Evolutionary conservation across 169 alveolate genomes (phyloP), one percentile per base, ranked within the genome.

Genomic region (Eimeria falciformis): DNA sequence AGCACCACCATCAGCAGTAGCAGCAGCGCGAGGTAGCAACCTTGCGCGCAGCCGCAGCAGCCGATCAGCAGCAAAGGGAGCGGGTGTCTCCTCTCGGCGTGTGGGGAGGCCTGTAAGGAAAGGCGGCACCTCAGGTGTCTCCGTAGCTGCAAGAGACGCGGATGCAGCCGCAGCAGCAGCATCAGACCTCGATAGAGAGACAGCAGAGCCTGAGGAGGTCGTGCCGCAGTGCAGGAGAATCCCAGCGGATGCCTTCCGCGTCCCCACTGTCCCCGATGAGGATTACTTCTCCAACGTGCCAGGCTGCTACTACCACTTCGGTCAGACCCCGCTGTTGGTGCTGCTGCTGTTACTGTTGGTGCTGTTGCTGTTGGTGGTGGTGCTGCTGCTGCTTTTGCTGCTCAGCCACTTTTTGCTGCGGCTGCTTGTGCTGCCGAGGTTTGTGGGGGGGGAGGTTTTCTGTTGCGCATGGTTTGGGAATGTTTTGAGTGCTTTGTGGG

Each of bases 251-350:
- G 83, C 83, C 83, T 71, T 71, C 25, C 50, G 83, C 3, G 83
- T 71, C 18, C 83, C 83, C 53, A 71, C 83, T 3, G 83, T 85
- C 5, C 92, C 92, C 12, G 81, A 62, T 27, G 92, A 85, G n/a
- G 84, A 85, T 62, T 85, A 85, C 66, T 85, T 55, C 83, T 85
- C 81, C 56, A 69, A 45, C 3, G 92, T 85, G 1, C 92, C 92
- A 5, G 92, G 92, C 21, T 53, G 69, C 25, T 85, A 85, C 53
- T 85, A 85, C 27, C 92, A 85, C 62, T 85, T 85, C 29, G 83
- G 83, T 71, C 5, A 5, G 47, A 17, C 29, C n/a, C n/a, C 75
- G 21, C 6, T 62, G 14, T 21, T 62, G 29, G 14, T 62, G 29
- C 29, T 62, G 29, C 29, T 62, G 29, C 29, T 62, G 29, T 3